These are phyloP conservation scores for Xylaria scruposa DNA, from an alignment of 495 filamentous ascomycete species.

Conservation along the genomic window DNA sequence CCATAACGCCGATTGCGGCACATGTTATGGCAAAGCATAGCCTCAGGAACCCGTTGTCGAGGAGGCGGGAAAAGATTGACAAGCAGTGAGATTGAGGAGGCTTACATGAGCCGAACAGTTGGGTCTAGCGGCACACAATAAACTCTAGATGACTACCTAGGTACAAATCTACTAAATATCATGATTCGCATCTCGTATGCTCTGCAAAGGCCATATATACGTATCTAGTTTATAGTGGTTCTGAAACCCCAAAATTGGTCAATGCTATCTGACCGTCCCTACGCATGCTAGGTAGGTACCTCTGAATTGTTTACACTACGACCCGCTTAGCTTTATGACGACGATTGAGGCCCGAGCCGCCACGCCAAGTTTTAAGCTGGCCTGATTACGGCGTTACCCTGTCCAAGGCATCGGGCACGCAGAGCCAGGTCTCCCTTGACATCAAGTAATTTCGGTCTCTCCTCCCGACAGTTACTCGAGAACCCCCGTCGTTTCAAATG, in stretches of 20 bases:
- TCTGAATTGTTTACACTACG: not conserved
- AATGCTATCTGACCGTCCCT: no score
- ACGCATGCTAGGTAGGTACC: no score
- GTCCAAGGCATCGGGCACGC: not conserved
- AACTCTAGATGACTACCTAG: not conserved
- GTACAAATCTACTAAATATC: not conserved
- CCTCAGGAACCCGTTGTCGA: not conserved
- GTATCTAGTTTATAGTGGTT: not conserved
- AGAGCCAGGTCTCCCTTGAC: not conserved
- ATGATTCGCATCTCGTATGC: not conserved
- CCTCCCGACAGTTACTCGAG: not conserved
- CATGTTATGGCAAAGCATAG: not conserved
- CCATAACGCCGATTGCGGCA: not conserved
- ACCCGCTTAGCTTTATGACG: not conserved
- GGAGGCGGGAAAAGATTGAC: not conserved
- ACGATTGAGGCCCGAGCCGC: conserved; percentile 21
- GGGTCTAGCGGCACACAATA: not conserved
- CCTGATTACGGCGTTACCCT: not conserved
- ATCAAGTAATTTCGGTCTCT: conserved; percentile 7
- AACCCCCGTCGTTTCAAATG: conserved; percentile 20
- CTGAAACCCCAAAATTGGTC: not conserved
- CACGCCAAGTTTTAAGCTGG: conserved; percentile 7
- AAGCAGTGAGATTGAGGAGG: conserved; percentile 1
- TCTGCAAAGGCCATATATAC: not conserved
- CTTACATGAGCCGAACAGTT: not conserved